A percentile compares a stretch with the other conserved stretches of the same genome.
phyloP scores from a whole-genome alignment of 805 yeast genomes.

The Torulaspora gathmanii region DNA sequence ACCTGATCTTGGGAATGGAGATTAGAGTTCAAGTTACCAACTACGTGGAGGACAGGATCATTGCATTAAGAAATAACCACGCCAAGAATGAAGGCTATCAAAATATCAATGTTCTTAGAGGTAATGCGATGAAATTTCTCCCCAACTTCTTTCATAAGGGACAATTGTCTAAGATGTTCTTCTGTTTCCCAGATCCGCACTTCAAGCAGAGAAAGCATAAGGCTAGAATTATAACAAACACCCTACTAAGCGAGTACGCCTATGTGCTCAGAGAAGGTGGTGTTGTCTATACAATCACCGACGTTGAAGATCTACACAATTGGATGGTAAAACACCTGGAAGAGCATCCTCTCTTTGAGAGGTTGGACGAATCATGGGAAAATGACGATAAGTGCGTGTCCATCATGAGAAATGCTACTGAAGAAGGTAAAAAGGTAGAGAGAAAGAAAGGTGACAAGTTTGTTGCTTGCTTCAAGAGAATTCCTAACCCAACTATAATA shows the following conservation, averaged over 20 bases:
- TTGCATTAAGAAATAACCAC: slow-evolving; percentile 64
- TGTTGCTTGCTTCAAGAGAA: slow-evolving; percentile 79
- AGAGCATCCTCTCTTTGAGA: slow-evolving; percentile 84
- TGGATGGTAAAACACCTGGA: slow-evolving; percentile 96
- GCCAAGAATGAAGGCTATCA: slow-evolving; percentile 47
- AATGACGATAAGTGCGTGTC: slow-evolving; percentile 70
- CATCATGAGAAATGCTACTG: slow-evolving; percentile 89
- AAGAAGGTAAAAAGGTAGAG: slow-evolving; percentile 94
- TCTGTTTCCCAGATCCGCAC: slow-evolving; percentile 99
- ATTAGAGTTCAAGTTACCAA: slow-evolving; percentile 96
- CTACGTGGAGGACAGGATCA: slow-evolving; percentile 90
- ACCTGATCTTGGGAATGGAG: slow-evolving; percentile 88
- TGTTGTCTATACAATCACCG: slow-evolving; percentile 88
- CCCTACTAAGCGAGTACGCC: slow-evolving; percentile 87
- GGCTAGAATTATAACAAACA: slow-evolving; percentile 90
- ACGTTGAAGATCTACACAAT: slow-evolving; percentile 83
- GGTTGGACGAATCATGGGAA: slow-evolving; percentile 79
- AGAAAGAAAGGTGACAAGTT: slow-evolving; percentile 85
- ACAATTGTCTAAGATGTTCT: slow-evolving; percentile 86
- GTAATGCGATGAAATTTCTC: slow-evolving; percentile 94
- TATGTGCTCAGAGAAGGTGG: slow-evolving; percentile 85
- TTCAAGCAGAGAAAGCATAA: slow-evolving; percentile 96
- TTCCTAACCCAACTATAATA: slow-evolving; percentile 49
- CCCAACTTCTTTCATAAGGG: slow-evolving; percentile 87
- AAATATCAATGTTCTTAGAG: slow-evolving; percentile 85